Conservation (phyloP, 2,329 filamentous ascomycete genomes). For the Fusarium buxicola region DNA sequence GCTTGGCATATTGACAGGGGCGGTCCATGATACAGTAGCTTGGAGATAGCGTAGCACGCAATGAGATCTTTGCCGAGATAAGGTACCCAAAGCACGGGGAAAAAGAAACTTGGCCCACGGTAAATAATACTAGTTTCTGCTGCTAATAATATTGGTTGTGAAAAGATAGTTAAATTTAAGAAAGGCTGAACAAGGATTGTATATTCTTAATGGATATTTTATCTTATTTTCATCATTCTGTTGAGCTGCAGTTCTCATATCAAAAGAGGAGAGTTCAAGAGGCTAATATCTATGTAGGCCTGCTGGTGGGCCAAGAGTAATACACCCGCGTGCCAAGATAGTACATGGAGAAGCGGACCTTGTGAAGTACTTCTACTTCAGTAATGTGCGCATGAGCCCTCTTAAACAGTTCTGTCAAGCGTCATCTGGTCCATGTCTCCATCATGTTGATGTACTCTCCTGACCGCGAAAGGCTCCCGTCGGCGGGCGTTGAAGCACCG, state of each 20-base stretch:
- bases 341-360: not conserved
- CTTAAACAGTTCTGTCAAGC: not conserved
- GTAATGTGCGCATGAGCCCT: slow-evolving; percentile 13
- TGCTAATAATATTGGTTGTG: too few species aligned
- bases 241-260: too few species aligned
- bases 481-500: slow-evolving; percentile 5
- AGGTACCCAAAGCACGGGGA: slow-evolving; percentile 2
- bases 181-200: not conserved
- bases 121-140: too few species aligned
- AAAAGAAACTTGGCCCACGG: too few species aligned
- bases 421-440: slow-evolving; percentile 7
- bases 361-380: not conserved
- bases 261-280: too few species aligned
- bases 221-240: too few species aligned
- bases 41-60: slow-evolving; percentile 26
- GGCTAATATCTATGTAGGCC: too few species aligned
- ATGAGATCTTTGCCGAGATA: slow-evolving; percentile 26
- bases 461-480: slow-evolving; percentile 24
- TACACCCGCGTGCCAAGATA: too few species aligned
- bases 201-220: not conserved
- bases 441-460: not conserved
- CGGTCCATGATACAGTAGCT: slow-evolving; percentile 22
- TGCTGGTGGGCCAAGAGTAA: not conserved
- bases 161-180: too few species aligned
- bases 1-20: slow-evolving; percentile 5